These are phyloP conservation scores for Reticulascus tulasneorum DNA, from an alignment of 2,329 filamentous ascomycete genomes.

Conservation along the genomic window DNA sequence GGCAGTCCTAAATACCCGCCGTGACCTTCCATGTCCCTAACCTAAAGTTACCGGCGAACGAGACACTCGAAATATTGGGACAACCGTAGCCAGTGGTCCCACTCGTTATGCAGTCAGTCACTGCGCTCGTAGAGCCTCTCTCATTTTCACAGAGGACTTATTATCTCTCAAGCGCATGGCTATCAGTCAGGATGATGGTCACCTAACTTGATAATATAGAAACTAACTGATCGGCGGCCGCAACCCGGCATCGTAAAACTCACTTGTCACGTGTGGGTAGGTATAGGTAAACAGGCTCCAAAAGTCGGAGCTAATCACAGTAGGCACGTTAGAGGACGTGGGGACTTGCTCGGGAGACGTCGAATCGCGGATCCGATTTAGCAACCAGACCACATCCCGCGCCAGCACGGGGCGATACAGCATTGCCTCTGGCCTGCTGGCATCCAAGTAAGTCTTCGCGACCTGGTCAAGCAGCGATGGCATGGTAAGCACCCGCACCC, in stretches of 20 bases:
- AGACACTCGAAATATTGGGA: too few species aligned
- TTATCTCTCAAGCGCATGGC: too few species aligned
- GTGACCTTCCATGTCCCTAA: too few species aligned
- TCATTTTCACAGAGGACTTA: too few species aligned
- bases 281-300: slow-evolving; percentile 16
- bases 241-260: slow-evolving; percentile 17
- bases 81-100: too few species aligned
- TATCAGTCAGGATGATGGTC: too few species aligned
- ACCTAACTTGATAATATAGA: neutral
- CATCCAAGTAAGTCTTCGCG: slow-evolving; percentile 27
- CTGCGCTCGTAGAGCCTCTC: too few species aligned
- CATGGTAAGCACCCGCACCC: slow-evolving; percentile 30
- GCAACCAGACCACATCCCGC: slow-evolving; percentile 29
- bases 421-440: slow-evolving; percentile 2
- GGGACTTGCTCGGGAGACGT: slow-evolving; percentile 15
- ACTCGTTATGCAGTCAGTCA: too few species aligned
- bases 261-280: slow-evolving; percentile 2
- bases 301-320: slow-evolving; percentile 14
- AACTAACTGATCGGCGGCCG: neutral
- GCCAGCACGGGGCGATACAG: slow-evolving; percentile 18
- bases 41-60: too few species aligned
- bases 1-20: too few species aligned
- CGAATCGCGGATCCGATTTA: slow-evolving; percentile 24
- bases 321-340: slow-evolving; percentile 6
- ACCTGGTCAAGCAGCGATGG: slow-evolving; percentile 28